phyloP scores from a whole-genome alignment of 768 basidiomycete species.

The Naganishia randhawae region DNA sequence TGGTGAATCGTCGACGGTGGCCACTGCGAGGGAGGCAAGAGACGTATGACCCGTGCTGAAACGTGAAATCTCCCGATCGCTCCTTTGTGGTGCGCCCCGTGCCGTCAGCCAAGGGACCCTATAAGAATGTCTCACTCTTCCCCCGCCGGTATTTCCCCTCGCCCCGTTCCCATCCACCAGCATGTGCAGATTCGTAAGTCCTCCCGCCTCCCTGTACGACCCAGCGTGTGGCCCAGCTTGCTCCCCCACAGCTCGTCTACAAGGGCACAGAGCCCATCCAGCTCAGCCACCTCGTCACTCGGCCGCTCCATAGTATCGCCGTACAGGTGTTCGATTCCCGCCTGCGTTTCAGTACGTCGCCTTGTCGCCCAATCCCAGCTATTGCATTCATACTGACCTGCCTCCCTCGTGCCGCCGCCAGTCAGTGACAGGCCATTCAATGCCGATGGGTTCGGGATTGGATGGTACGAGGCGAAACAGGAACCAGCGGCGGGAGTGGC shows the following conservation, averaged over 20 bases:
- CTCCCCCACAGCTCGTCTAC: constrained; percentile 64
- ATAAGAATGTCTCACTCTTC: neutral
- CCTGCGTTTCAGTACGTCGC: constrained; percentile 56
- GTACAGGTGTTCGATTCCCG: constrained; percentile 96
- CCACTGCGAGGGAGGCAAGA: neutral
- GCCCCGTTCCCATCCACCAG: neutral
- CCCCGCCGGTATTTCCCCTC: neutral
- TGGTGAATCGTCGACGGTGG: neutral
- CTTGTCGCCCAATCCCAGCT: neutral
- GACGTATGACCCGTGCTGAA: neutral
- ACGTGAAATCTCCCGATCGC: neutral
- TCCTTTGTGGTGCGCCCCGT: neutral
- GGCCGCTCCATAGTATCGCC: constrained; percentile 92
- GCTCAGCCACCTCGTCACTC: constrained; percentile 85
- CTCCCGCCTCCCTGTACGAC: neutral
- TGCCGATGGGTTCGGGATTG: constrained; percentile 87
- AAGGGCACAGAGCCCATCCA: constrained; percentile 92
- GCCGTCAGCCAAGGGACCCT: neutral
- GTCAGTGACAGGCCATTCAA: constrained; percentile 39
- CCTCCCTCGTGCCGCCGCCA: neutral
- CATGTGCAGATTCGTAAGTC: constrained; percentile 41
- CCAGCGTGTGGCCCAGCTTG: constrained; percentile 8
- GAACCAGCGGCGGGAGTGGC: neutral
- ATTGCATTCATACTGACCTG: no score
- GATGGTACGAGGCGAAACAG: constrained; percentile 72